Conservation (phyloP, 1,284 basidiomycete species). For the Phlebopus sp. region DNA sequence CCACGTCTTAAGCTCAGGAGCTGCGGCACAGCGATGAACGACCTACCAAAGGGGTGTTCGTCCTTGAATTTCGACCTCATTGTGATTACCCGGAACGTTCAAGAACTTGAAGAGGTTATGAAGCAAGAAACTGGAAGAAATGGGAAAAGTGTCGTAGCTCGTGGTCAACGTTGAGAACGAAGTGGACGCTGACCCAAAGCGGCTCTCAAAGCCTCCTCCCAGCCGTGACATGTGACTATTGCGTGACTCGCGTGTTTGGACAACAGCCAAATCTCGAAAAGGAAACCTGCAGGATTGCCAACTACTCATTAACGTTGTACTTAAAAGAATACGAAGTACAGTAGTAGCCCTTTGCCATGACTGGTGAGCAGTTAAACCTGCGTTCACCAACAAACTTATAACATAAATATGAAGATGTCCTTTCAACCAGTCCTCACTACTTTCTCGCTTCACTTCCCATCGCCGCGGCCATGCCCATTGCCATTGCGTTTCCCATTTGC, state of each 20-base stretch:
- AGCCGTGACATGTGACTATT: slow-evolving; percentile 30
- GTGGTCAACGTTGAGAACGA: slow-evolving; percentile 35
- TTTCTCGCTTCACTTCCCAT: slow-evolving; percentile 46
- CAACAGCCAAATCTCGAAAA: slow-evolving; percentile 10
- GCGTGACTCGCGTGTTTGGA: slow-evolving; percentile 24
- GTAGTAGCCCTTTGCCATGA: background rate
- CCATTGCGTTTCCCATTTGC: slow-evolving; percentile 58
- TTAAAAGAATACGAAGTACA: too few relatives aligned
- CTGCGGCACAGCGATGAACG: slow-evolving; percentile 27
- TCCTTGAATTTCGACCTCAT: slow-evolving; percentile 99
- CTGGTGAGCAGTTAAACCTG: background rate
- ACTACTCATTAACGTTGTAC: too few relatives aligned
- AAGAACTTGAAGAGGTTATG: slow-evolving; percentile 1
- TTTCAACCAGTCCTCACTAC: slow-evolving; percentile 13
- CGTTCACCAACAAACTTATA: too few relatives aligned
- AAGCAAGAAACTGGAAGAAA: slow-evolving; percentile 8
- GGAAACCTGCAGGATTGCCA: background rate
- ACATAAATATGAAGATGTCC: too few relatives aligned
- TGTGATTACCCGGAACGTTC: slow-evolving; percentile 6
- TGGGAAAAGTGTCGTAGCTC: slow-evolving; percentile 22
- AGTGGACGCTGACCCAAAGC: slow-evolving; percentile 23
- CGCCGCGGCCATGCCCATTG: slow-evolving; percentile 61
- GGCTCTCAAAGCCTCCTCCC: slow-evolving; percentile 35
- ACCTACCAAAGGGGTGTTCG: slow-evolving; percentile 95
- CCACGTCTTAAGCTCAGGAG: slow-evolving; percentile 18